Evolutionary conservation across 768 basidiomycete species (phyloP).

Genomic region (Amanita rubescens): DNA sequence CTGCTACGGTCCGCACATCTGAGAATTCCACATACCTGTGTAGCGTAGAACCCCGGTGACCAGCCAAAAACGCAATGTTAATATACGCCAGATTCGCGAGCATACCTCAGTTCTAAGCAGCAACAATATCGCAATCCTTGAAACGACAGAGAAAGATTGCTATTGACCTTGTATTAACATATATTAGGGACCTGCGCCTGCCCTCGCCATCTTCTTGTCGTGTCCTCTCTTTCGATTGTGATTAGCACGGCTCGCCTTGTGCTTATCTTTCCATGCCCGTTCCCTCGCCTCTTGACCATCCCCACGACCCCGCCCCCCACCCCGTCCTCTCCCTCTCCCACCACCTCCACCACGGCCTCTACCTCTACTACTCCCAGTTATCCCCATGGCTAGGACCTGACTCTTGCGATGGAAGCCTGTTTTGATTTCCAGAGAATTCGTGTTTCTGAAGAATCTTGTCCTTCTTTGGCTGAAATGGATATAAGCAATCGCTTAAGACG

Average conservation of each 20-base stretch:
- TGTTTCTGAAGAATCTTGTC: slow-evolving; percentile 70
- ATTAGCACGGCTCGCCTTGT: slow-evolving; percentile 67
- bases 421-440: slow-evolving; percentile 63
- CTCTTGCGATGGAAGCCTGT: slow-evolving; percentile 8
- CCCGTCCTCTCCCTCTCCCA: slow-evolving; percentile 30
- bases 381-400: slow-evolving; percentile 14
- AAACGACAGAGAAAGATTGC: no score
- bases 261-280: slow-evolving; percentile 68
- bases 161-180: no score
- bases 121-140: no score
- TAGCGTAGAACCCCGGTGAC: no score
- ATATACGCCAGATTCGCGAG: no score
- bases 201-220: slow-evolving; percentile 81
- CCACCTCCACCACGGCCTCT: slow-evolving; percentile 33
- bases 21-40: no score
- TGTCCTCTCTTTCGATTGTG: slow-evolving; percentile 76
- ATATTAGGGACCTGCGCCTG: slow-evolving; percentile 43
- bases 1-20: no score
- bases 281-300: slow-evolving; percentile 36
- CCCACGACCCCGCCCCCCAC: slow-evolving; percentile 25
- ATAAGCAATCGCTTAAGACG: not conserved
- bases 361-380: slow-evolving; percentile 18
- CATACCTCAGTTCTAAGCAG: no score
- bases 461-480: slow-evolving; percentile 50
- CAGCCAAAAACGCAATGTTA: no score